A percentile compares a stretch with the other conserved stretches of the same genome.
These are phyloP conservation scores for Wallemia ichthyophaga DNA, from an alignment of 1,284 basidiomycete species.

Conservation along the genomic window DNA sequence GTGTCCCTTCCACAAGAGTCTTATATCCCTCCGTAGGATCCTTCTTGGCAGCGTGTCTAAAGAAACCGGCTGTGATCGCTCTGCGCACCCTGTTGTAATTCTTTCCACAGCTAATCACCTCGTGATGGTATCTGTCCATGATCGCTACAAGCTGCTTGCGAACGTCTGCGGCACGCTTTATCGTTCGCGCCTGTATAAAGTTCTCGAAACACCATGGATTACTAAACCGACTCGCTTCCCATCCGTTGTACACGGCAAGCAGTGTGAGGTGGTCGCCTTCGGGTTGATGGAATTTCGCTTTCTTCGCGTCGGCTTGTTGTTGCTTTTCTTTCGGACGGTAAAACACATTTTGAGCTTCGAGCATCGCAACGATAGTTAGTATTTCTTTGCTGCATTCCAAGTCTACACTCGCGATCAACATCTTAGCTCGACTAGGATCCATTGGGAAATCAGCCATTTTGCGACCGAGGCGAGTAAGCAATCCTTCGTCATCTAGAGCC, in stretches of 20 bases:
- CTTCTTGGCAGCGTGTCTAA: constrained; percentile 86
- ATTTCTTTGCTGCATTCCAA: constrained; percentile 85
- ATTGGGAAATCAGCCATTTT: constrained; percentile 99
- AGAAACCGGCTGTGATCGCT: constrained; percentile 89
- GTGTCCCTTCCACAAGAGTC: constrained; percentile 84
- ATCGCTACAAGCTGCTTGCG: constrained; percentile 88
- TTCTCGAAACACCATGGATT: constrained; percentile 23
- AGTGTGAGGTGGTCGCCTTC: constrained; percentile 92
- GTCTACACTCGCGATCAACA: constrained; percentile 95
- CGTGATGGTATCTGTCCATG: constrained; percentile 97
- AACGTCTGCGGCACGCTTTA: constrained; percentile 92
- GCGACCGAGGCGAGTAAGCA: constrained; percentile 69
- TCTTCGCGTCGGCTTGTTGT: constrained; percentile 92
- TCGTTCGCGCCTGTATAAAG: constrained; percentile 84
- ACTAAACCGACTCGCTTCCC: constrained; percentile 75
- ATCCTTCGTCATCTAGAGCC: constrained; percentile 82
- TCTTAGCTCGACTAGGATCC: constrained; percentile 85
- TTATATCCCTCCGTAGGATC: constrained; percentile 64
- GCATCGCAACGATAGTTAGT: constrained; percentile 85
- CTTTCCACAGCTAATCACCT: constrained; percentile 62
- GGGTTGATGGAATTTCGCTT: constrained; percentile 91
- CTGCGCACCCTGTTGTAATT: constrained; percentile 81
- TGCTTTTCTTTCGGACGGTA: constrained; percentile 98
- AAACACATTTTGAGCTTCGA: constrained; percentile 71
- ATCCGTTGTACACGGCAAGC: constrained; percentile 88